These are phyloP conservation scores for Botrytis medusae DNA, from an alignment of 2,329 filamentous ascomycete genomes.

Conservation along the genomic window DNA sequence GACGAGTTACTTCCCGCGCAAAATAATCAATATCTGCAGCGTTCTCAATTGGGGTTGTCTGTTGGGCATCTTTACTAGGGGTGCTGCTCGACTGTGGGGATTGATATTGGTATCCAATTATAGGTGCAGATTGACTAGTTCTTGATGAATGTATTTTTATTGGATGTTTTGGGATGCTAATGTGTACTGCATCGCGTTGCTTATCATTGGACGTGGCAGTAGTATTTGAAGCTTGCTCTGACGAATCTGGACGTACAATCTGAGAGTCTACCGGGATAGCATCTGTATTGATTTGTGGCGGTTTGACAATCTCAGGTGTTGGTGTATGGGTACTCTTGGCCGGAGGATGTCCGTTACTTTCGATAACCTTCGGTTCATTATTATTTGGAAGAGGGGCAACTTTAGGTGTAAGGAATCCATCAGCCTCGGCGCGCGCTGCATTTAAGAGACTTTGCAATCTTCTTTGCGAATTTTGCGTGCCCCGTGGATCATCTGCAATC, in stretches of 20 bases:
- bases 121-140: background rate
- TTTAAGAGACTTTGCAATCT: conserved; percentile 15
- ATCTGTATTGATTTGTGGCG: background rate
- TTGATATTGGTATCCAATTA: conserved; percentile 2
- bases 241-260: background rate
- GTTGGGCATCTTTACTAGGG: background rate
- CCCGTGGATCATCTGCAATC: conserved; percentile 15
- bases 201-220: background rate
- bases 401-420: background rate
- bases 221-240: background rate
- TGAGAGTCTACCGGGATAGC: background rate
- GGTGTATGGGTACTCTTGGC: background rate
- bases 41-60: background rate
- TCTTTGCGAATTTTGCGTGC: conserved; percentile 11
- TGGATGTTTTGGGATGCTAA: background rate
- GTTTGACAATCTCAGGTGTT: background rate
- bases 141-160: background rate
- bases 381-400: background rate
- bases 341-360: background rate
- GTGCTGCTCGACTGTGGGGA: background rate
- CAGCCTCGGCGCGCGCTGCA: conserved; percentile 16
- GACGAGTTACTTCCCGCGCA: background rate
- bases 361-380: background rate
- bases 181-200: background rate
- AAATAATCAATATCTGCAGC: conserved; percentile 11